Evolutionary conservation across 495 filamentous ascomycete species (phyloP), one percentile per base, ranked within the genome.

Genomic region (Pseudevernia furfuracea): DNA sequence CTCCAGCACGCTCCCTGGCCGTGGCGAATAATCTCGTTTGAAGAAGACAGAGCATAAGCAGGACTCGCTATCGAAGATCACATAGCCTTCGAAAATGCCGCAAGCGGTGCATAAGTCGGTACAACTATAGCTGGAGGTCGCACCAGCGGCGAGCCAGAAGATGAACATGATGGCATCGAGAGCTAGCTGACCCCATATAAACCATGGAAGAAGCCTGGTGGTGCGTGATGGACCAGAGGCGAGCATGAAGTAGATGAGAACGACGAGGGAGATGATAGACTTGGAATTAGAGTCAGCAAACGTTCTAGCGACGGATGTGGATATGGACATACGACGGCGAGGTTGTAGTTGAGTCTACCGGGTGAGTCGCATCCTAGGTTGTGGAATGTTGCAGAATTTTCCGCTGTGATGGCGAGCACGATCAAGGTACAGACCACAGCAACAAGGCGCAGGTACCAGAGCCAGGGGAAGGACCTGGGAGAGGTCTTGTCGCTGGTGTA

Each of bases 401-500:
- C 25, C 7, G 62, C 67, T 32, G 69, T 64, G 55, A 69, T 59
- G 11, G 59, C 69, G 7, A 71, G 64, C 17, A 66, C 65, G 48
- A 67, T 56, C 37, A 71, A 23, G 38, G 66, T 62, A 60, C 68
- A 32, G 59, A 70, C 30, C 41, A 67, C 38, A 11, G 71, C 62
- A 39, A 64, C 39, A 39, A 70, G n/a, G 43, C 69, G 63, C 19
- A 70, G 10, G 32, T 64, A 64, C 66, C 64, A 71, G 21, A 71
- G 36, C 61, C 64, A 71, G 4, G 57, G 38, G 61, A 60, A 62
- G 11, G 53, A 62, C 34, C 69, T 68, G 7, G 56, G 57, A 19
- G 64, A 59, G 32, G 59, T 64, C 53, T 67, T 68, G 64, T 71
- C 69, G 30, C n/a, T 71, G 23, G 63, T 68, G 60, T 66, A 67